phyloP scores from a whole-genome alignment of 352 stramenopile species.

The Plasmopara halstedii region DNA sequence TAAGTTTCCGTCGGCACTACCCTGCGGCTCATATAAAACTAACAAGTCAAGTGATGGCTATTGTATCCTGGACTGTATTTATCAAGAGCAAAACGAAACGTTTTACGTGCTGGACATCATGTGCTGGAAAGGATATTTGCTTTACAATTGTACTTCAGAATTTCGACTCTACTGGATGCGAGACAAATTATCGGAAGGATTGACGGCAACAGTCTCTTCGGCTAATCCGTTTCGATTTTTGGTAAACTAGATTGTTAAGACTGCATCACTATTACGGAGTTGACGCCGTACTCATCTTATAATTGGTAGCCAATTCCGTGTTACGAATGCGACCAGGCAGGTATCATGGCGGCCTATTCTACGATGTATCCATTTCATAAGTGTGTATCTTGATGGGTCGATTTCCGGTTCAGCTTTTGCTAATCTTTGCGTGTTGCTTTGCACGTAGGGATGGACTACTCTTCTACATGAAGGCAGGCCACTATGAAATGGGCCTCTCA shows the following conservation, averaged over 20 bases:
- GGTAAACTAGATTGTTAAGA: conserved; percentile 20
- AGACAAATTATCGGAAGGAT: conserved; percentile 83
- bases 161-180: conserved; percentile 89
- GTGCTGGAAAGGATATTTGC: conserved; percentile 90
- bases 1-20: conserved; percentile 79
- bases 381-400: conserved; percentile 25
- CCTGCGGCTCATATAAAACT: conserved; percentile 76
- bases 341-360: conserved; percentile 69
- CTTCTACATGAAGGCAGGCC: conserved; percentile 85
- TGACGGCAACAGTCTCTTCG: conserved; percentile 28
- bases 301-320: conserved; percentile 62
- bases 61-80: conserved; percentile 90
- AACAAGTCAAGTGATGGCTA: conserved; percentile 61
- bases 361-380: conserved; percentile 82
- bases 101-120: conserved; percentile 93
- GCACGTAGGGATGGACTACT: conserved; percentile 75
- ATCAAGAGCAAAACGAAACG: conserved; percentile 78
- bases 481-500: conserved; percentile 86
- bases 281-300: background rate
- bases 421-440: background rate
- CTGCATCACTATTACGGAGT: background rate
- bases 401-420: too few species aligned
- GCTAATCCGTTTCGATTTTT: conserved; percentile 75
- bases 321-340: conserved; percentile 76
- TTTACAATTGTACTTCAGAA: conserved; percentile 91